These are phyloP conservation scores for Ceratocystis alfenasii DNA, from an alignment of 2,329 filamentous ascomycete genomes.

Conservation along the genomic window DNA sequence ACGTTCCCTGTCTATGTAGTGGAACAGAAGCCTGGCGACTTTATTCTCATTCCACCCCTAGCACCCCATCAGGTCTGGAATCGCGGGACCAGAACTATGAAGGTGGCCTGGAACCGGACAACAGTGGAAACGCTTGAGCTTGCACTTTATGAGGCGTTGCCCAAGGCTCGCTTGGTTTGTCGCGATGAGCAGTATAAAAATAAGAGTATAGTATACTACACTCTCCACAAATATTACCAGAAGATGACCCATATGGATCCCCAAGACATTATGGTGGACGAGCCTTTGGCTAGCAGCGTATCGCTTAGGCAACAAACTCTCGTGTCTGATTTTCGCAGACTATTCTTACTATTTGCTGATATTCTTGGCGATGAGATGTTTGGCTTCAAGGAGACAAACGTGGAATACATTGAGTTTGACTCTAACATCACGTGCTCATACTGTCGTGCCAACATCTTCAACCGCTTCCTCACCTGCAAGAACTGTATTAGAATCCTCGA, in stretches of 20 bases:
- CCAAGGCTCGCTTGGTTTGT: conserved; percentile 80
- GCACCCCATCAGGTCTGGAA: conserved; percentile 99
- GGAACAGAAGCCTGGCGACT: conserved; percentile 80
- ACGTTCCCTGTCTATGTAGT: conserved; percentile 88
- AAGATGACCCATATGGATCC: conserved; percentile 36
- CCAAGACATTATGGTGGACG: conserved; percentile 41
- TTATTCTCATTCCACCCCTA: conserved; percentile 83
- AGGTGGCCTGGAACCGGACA: conserved; percentile 94
- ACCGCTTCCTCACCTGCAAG: conserved; percentile 86
- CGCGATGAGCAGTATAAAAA: conserved; percentile 98
- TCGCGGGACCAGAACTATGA: conserved; percentile 86
- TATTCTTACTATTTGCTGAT: conserved; percentile 67
- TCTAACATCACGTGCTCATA: conserved; percentile 92
- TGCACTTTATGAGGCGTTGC: conserved; percentile 75
- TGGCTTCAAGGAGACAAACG: conserved; percentile 53
- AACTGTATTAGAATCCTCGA: conserved; percentile 59
- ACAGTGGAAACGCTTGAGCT: conserved; percentile 82
- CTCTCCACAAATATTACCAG: conserved; percentile 65
- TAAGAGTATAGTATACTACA: conserved; percentile 87
- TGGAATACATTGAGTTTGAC: conserved; percentile 72
- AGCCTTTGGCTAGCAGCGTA: conserved; percentile 33
- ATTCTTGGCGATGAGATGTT: conserved; percentile 83
- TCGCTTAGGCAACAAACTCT: conserved; percentile 51
- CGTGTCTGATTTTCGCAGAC: conserved; percentile 66
- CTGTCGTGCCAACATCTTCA: conserved; percentile 93